These are phyloP conservation scores for Chlamydomonas sp. DNA, from an alignment of 139 green algal species.

Conservation along the genomic window DNA sequence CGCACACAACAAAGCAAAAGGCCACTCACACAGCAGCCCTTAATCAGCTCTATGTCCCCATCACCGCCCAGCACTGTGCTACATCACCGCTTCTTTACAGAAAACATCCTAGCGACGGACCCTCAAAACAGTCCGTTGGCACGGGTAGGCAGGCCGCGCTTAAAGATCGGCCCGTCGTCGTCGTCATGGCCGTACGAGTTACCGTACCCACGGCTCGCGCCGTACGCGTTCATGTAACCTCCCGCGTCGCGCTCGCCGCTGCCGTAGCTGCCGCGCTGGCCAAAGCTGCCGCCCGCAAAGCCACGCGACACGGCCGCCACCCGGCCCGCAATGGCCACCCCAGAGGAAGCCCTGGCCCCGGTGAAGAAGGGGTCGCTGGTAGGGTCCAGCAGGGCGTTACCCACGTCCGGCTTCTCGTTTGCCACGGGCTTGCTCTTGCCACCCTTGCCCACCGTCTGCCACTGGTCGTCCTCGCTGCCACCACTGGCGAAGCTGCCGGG, in stretches of 20 bases:
- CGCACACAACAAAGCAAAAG: no score
- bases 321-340: conserved; percentile 15
- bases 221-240: conserved; percentile 11
- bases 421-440: conserved; percentile 2
- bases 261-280: conserved; percentile 25
- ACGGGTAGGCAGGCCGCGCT: conserved; percentile 24
- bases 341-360: background rate
- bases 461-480: conserved; percentile 28
- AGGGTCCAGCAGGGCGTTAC: conserved; percentile 29
- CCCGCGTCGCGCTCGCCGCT: conserved; percentile 9
- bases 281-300: conserved; percentile 13
- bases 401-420: background rate
- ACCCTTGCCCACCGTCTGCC: conserved; percentile 32
- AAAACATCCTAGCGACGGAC: background rate
- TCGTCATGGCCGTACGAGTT: conserved; percentile 11
- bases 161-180: conserved; percentile 29
- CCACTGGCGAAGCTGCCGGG: background rate
- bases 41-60: no score
- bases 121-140: background rate
- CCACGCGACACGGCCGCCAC: background rate
- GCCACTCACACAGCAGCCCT: no score
- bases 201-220: conserved; percentile 5
- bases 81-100: no score
- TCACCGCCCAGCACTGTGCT: no score
- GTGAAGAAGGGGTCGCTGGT: conserved; percentile 16